Evolutionary conservation across 352 stramenopile species (phyloP).

Genomic region (Phytopythium helicoides): DNA sequence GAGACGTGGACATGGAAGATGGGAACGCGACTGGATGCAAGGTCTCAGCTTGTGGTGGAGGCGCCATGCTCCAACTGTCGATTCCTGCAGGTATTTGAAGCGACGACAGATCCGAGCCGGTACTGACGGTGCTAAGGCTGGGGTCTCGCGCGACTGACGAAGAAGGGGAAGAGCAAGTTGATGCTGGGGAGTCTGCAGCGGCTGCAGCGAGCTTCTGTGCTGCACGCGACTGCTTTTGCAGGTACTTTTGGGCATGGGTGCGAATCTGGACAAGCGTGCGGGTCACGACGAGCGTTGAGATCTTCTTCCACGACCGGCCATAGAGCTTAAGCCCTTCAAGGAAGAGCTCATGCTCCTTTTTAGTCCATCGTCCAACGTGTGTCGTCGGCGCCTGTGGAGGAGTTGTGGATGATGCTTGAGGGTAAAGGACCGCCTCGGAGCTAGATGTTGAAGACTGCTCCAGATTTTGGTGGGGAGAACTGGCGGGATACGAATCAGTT

Average conservation of each 20-base stretch:
- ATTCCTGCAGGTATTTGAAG: not conserved
- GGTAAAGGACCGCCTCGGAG: too few species aligned
- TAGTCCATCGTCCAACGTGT: constrained; percentile 86
- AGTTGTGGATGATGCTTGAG: not conserved
- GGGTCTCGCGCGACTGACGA: not conserved
- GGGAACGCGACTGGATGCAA: constrained; percentile 34
- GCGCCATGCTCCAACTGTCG: constrained; percentile 1
- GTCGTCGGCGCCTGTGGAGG: constrained; percentile 6
- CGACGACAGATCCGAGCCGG: not conserved
- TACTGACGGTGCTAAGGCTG: not conserved
- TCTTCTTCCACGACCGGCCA: constrained; percentile 92
- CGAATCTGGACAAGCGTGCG: constrained; percentile 94
- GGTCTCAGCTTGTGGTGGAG: not conserved
- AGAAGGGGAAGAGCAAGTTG: constrained; percentile 1
- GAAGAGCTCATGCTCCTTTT: constrained; percentile 88
- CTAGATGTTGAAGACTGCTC: too few species aligned
- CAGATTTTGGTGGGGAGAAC: not conserved
- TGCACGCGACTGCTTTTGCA: constrained; percentile 81
- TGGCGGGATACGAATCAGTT: not conserved
- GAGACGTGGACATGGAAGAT: constrained; percentile 15
- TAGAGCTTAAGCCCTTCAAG: constrained; percentile 82
- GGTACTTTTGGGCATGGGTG: constrained; percentile 97
- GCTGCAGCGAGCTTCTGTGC: constrained; percentile 30
- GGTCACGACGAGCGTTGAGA: constrained; percentile 75
- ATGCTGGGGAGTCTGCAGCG: not conserved